A percentile compares a stretch with the other conserved stretches of the same genome.
Evolutionary conservation across 345 rosid species (phyloP).

Genomic region (Limnanthes douglasii): DNA sequence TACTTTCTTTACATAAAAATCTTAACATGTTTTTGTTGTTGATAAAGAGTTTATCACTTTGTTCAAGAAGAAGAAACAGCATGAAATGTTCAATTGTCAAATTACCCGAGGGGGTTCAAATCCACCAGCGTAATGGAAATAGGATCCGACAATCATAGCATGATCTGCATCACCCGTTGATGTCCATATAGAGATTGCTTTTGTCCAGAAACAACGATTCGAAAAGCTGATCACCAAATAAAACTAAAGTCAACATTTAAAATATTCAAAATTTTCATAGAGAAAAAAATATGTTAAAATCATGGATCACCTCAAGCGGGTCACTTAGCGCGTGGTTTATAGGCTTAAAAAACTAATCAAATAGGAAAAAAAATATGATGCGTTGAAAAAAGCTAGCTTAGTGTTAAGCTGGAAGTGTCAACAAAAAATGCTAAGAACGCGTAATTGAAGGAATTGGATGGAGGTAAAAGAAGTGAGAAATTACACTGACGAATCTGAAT

Average conservation of each 20-base stretch:
- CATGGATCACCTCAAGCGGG: neutral
- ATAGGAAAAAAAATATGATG: too few relatives aligned
- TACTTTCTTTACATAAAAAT: constrained; percentile 1
- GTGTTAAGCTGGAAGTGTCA: too few relatives aligned
- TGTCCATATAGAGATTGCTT: constrained; percentile 92
- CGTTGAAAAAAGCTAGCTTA: too few relatives aligned
- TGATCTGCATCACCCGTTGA: constrained; percentile 87
- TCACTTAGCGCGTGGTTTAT: too few relatives aligned
- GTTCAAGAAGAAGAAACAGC: neutral
- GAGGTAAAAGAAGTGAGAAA: too few relatives aligned
- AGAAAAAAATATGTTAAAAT: too few relatives aligned
- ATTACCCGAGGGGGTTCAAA: constrained; percentile 81
- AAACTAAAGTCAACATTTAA: too few relatives aligned
- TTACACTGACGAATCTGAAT: too few relatives aligned
- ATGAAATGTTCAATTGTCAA: constrained; percentile 17
- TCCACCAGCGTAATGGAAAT: constrained; percentile 84
- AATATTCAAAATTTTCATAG: neutral
- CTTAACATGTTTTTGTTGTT: constrained; percentile 1
- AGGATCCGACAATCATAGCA: constrained; percentile 67
- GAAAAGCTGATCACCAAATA: constrained; percentile 43
- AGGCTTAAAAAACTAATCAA: neutral
- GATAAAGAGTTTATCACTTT: neutral
- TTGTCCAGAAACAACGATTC: constrained; percentile 76
- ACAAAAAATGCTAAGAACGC: too few relatives aligned
- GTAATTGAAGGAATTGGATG: neutral